Base-by-base conservation (phyloP, 495 filamentous ascomycete genomes). In the Talaromyces thailandensis region DNA sequence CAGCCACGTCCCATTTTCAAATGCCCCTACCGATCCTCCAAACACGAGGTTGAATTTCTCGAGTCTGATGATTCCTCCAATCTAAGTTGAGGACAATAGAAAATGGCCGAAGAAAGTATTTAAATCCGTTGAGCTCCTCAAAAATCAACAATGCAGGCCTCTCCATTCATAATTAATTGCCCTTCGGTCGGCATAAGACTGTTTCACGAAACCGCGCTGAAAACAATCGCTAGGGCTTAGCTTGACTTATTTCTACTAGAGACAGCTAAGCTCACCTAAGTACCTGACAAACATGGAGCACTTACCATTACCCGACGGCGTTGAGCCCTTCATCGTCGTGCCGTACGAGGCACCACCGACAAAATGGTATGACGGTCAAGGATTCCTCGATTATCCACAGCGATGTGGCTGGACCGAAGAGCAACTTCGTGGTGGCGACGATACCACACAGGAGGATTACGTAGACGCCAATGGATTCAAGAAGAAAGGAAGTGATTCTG, bases 381-480 rank as follows among this genome's bases (percentile, higher is more conserved):
- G 31, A n/a, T 59, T 59, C 28, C 4, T 59, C 11, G 56, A 59
- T 25, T 59, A 37, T 18, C 56, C 56, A 0, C 29, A 59, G 56
- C 28, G 56, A 40, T 25, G 31, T 23, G 32, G 32, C n/a, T 59
- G 56, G 56, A 43, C n/a, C 3, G 56, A 59, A 59, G 32, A 59
- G 32, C 56, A 59, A 26, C 56, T 59, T 37, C 56, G 28, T 24
- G 56, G 32, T 3, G 56, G 29, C 12, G 32, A 59, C 18, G 32
- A 59, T 26, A 25, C 21, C 32, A 37, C 56, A 16, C 23, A 59
- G 35, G 56, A 59, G n/a, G 56, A 59, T 25, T 59, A 40, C 12
- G 9, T 40, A 9, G 28, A 37, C 28, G 23, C 29, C 16, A 59
- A 59, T 35, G 55, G 24, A 12, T 57, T 57, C 16, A 14, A 57